A percentile compares a stretch with the other conserved stretches of the same genome.
These are phyloP conservation scores for Fusarium falciforme DNA, from an alignment of 2,329 filamentous ascomycete genomes.

Conservation along the genomic window DNA sequence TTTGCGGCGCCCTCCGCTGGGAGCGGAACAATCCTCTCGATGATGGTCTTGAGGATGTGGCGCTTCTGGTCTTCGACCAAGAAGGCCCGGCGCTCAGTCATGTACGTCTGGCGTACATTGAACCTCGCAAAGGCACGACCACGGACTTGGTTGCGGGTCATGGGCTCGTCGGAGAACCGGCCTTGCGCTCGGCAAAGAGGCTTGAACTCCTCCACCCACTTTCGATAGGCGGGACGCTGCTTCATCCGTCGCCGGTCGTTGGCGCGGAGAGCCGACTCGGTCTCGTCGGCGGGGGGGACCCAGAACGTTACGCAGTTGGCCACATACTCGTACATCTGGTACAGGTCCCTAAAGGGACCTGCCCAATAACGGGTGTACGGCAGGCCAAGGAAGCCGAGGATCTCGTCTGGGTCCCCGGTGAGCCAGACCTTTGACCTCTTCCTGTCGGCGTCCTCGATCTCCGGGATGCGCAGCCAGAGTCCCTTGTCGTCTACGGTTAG, in stretches of 20 bases:
- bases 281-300: slow-evolving; percentile 48
- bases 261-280: slow-evolving; percentile 46
- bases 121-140: slow-evolving; percentile 66
- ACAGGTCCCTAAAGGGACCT: slow-evolving; percentile 63
- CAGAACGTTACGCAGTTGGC: slow-evolving; percentile 69
- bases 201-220: slow-evolving; percentile 74
- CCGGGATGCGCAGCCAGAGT: slow-evolving; percentile 73
- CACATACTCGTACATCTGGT: slow-evolving; percentile 73
- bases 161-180: slow-evolving; percentile 45
- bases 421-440: slow-evolving; percentile 70
- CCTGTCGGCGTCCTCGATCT: slow-evolving; percentile 71
- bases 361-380: slow-evolving; percentile 59
- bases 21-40: slow-evolving; percentile 52
- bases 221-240: slow-evolving; percentile 66
- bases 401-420: slow-evolving; percentile 64
- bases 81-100: slow-evolving; percentile 53
- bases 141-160: slow-evolving; percentile 59
- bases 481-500: slow-evolving; percentile 73
- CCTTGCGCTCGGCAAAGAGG: slow-evolving; percentile 59
- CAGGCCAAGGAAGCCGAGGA: slow-evolving; percentile 74
- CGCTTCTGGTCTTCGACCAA: slow-evolving; percentile 53
- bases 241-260: slow-evolving; percentile 69
- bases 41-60: slow-evolving; percentile 59
- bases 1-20: slow-evolving; percentile 38
- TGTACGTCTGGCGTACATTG: slow-evolving; percentile 54